A percentile compares a stretch with the other conserved stretches of the same genome.
Evolutionary conservation across 768 basidiomycete genomes (phyloP).

Genomic region (Sarcomyxa edulis): DNA sequence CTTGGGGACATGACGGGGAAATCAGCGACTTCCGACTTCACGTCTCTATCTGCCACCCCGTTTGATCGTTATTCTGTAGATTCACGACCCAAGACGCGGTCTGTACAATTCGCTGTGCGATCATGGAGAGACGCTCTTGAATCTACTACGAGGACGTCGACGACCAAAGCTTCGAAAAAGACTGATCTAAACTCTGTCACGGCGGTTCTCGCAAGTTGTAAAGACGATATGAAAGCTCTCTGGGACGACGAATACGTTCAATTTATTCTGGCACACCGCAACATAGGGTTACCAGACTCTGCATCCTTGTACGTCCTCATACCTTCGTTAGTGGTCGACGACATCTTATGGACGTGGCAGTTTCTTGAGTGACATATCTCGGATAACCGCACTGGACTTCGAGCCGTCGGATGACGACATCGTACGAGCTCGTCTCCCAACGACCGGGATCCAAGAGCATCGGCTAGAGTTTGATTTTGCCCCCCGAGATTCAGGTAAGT

Average conservation of each 20-base stretch:
- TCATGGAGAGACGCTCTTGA: slow-evolving; percentile 15
- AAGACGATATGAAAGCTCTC: slow-evolving; percentile 42
- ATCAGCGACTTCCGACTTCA: slow-evolving; percentile 14
- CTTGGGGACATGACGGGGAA: slow-evolving; percentile 33
- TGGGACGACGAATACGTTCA: slow-evolving; percentile 50
- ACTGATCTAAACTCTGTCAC: too few species aligned
- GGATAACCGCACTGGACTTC: slow-evolving; percentile 58
- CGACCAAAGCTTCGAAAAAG: too few species aligned
- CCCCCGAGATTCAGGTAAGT: too few species aligned
- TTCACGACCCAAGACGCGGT: not conserved
- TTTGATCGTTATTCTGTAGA: slow-evolving; percentile 3
- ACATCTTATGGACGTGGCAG: too few species aligned
- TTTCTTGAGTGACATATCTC: slow-evolving; percentile 64
- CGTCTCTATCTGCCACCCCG: slow-evolving; percentile 1
- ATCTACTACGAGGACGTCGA: too few species aligned
- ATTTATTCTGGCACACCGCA: slow-evolving; percentile 37
- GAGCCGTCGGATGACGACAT: slow-evolving; percentile 69
- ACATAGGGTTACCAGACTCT: slow-evolving; percentile 46
- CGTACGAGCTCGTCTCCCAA: slow-evolving; percentile 64
- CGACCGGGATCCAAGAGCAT: slow-evolving; percentile 69
- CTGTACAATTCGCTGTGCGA: slow-evolving; percentile 20
- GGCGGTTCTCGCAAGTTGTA: slow-evolving; percentile 33
- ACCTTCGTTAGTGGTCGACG: too few species aligned
- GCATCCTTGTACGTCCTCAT: too few species aligned
- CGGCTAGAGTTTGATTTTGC: too few species aligned